Evolutionary conservation across 2,329 filamentous ascomycete species (phyloP), one percentile per base, ranked within the genome.

Genomic region (Colletotrichum ledebouriae): DNA sequence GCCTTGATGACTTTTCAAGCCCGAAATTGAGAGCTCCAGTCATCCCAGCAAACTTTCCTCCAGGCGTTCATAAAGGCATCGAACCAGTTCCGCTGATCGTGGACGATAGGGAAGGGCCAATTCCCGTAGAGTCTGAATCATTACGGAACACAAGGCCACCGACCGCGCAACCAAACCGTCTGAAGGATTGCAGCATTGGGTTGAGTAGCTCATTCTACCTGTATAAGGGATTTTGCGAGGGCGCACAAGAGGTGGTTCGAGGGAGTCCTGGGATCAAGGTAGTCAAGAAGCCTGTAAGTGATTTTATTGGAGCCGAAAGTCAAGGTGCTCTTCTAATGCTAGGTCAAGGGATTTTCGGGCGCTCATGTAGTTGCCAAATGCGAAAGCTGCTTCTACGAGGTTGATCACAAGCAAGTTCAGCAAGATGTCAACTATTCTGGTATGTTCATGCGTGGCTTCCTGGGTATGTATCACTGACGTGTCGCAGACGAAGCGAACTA

Each of bases 201-300:
- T 74, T 77, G 0, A 72, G 56, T 41, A 86, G 85, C 71, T 87
- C 86, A 0, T 87, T 87, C 70, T 82, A 85, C 57, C 76, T 82
- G 10, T 77, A 84, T 42, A 87, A 85, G 62, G 86, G 85, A 1
- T 87, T 88, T 71, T 89, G 86, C 49, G 81, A 83, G 20, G 86
- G 86, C 1, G 86, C 86, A 6, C 82, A 82, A 53, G 84, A 86
- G 15, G 81, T 84, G 1, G 75, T 83, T 33, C 78, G 78, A 41
- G 86, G 86, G 1, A 82, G 81, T 2, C 74, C 81, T 3, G 86
- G 85, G 6, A 80, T 87, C 53, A 85, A 82, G 72, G 85, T 82
- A 71, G 80, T 83, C 3, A 84, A 83, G 72, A 84, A 85, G 68
- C 80, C 84, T 34, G 83, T 86, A 64, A 73, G 81, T 71, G 12